Evolutionary conservation across 2,329 filamentous ascomycete species (phyloP), one percentile per base, ranked within the genome.

Genomic region (Phialophora macrospora): DNA sequence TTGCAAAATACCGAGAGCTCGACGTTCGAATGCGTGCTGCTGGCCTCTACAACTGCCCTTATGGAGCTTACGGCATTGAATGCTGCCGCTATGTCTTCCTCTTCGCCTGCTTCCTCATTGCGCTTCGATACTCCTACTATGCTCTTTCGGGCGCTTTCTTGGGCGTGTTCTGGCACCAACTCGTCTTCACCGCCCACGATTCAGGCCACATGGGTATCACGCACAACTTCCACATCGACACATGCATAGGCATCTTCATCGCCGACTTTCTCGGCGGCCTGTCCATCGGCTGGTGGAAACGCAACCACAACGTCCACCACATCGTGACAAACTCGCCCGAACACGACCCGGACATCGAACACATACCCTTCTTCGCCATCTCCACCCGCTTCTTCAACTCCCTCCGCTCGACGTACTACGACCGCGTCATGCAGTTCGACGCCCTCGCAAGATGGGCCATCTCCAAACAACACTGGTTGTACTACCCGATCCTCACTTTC

Each of bases 161-260:
- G 2, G 95, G 94, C 22, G 83, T 86, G 68, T 85, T 96, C 74
- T 98, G 95, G 94, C 95, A 98, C 75, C 95, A 98, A 76, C 84
- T 98, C 30, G 90, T 94, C 59, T 99, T 99, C 75, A 89, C 90
- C 0, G 95, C 92, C 67, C 95, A 99, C 77, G 95, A 99, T 81
- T 92, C 94, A 58, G 93, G 92, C 6, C 95, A 99, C 78, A 96
- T 97, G 90, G 95, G 92, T 71, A 97, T 99, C 73, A 99, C 95
- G 1, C 94, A 98, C 78, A 84, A 89, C 75, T 98, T 94, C 76
- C 88, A 90, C 57, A 79, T 87, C 44, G 95, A 99, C 77, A 90
- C 90, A 1, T 83, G 90, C 56, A 92, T 99, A 68, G 94, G 92
- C 56, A 97, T 98, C 74, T 80, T 96, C 70, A 90, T 97, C 73